A percentile compares a stretch with the other conserved stretches of the same genome.
Evolutionary conservation across 352 stramenopile genomes (phyloP).

Genomic region (Phytophthora chlamydospora): DNA sequence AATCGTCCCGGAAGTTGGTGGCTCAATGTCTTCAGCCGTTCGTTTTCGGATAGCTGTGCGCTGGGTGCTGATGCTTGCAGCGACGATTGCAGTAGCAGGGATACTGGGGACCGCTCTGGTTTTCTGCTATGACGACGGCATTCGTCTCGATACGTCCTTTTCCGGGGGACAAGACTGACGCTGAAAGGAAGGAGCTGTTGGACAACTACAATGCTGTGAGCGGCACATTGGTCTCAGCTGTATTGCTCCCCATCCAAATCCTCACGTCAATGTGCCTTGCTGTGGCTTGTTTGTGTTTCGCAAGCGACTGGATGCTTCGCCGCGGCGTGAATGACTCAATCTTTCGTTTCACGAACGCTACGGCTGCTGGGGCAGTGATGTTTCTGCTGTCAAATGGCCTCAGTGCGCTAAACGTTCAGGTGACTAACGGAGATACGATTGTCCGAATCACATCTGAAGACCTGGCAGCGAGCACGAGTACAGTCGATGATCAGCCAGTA

Average conservation of each 20-base stretch:
- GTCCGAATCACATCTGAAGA: slow-evolving; percentile 1
- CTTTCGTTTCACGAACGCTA: too few relatives aligned
- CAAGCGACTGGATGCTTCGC: too few relatives aligned
- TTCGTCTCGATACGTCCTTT: background rate
- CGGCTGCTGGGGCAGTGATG: background rate
- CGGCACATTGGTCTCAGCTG: background rate
- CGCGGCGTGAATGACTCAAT: too few relatives aligned
- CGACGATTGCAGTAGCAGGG: background rate
- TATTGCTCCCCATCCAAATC: background rate
- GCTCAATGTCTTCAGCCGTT: too few relatives aligned
- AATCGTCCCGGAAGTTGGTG: too few relatives aligned
- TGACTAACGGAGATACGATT: background rate
- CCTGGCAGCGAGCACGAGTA: background rate
- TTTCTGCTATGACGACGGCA: background rate
- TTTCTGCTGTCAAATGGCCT: slow-evolving; percentile 4
- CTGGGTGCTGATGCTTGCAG: background rate
- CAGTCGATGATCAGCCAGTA: background rate
- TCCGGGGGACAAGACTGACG: background rate
- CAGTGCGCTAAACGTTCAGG: slow-evolving; percentile 10
- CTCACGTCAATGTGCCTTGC: background rate
- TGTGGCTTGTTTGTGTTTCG: background rate
- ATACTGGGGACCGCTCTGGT: background rate
- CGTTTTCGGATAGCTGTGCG: background rate
- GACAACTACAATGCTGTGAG: slow-evolving; percentile 1
- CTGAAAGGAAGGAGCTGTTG: background rate